Conservation (phyloP, 2,329 filamentous ascomycete genomes). For the Aspergillus ibericus region DNA sequence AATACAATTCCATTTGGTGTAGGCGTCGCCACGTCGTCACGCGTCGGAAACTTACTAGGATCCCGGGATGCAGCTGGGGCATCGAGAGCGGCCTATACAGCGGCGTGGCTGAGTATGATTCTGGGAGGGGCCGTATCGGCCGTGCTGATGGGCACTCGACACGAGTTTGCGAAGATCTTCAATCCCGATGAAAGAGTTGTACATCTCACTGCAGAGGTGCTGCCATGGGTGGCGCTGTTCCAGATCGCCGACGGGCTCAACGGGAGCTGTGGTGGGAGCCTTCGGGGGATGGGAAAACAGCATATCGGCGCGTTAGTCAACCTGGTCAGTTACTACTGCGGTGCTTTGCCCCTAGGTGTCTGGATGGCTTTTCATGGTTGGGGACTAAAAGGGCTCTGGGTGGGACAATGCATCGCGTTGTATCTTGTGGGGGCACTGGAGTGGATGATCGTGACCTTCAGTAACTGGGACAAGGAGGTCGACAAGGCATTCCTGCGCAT, state of each 20-base stretch:
- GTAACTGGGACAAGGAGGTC: constrained; percentile 75
- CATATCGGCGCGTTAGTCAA: constrained; percentile 83
- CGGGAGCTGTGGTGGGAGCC: constrained; percentile 75
- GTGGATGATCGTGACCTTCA: constrained; percentile 76
- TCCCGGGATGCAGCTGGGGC: constrained; percentile 66
- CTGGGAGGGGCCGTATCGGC: constrained; percentile 67
- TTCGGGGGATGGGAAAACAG: constrained; percentile 82
- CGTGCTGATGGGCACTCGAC: constrained; percentile 67
- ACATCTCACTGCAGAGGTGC: constrained; percentile 70
- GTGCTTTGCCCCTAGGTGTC: constrained; percentile 76
- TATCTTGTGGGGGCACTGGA: constrained; percentile 77
- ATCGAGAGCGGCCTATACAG: constrained; percentile 69
- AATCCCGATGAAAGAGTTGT: constrained; percentile 75
- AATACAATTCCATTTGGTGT: constrained; percentile 85
- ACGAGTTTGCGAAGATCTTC: constrained; percentile 76
- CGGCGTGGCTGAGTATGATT: constrained; percentile 70
- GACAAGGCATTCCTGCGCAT: constrained; percentile 69
- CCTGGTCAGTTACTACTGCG: constrained; percentile 78
- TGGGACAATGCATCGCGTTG: constrained; percentile 77
- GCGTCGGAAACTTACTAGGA: constrained; percentile 79
- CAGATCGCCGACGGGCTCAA: constrained; percentile 88
- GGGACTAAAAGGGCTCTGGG: constrained; percentile 77
- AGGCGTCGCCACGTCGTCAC: constrained; percentile 74
- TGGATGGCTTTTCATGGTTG: constrained; percentile 84
- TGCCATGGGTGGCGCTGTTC: constrained; percentile 85